Percentiles rank a stretch among this genome's conserved stretches.
Conservation (phyloP, 1,284 basidiomycete genomes). For the Mycosarcoma maydis region DNA sequence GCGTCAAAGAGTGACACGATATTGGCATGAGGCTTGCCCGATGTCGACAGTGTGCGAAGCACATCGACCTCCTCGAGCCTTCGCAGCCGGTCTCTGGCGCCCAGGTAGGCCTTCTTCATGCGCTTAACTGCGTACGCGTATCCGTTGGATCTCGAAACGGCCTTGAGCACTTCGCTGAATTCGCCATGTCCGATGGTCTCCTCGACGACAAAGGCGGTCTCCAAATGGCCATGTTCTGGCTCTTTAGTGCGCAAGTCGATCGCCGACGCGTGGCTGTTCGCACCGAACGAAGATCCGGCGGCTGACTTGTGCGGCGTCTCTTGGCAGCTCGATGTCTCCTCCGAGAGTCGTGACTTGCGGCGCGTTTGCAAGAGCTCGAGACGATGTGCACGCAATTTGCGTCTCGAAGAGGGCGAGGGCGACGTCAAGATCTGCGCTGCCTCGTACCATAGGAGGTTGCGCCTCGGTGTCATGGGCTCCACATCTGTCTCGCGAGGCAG, state of each 20-base stretch:
- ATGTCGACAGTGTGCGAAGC: constrained; percentile 77
- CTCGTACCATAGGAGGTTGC: constrained; percentile 65
- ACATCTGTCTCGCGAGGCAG: constrained; percentile 11
- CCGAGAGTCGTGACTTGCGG: constrained; percentile 37
- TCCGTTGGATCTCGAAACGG: constrained; percentile 75
- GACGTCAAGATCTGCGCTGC: constrained; percentile 59
- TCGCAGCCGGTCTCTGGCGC: constrained; percentile 83
- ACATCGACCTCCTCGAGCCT: constrained; percentile 95
- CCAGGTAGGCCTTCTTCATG: constrained; percentile 86
- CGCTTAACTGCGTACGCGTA: constrained; percentile 89
- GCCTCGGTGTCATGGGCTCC: constrained; percentile 63
- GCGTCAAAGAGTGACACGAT: constrained; percentile 91
- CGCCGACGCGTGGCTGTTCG: constrained; percentile 4
- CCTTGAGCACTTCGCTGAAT: constrained; percentile 93
- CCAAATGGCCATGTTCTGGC: constrained; percentile 41
- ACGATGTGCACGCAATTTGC: constrained; percentile 41
- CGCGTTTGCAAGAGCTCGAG: constrained; percentile 41
- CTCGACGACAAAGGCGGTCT: constrained; percentile 76
- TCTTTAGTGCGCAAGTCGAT: constrained; percentile 13
- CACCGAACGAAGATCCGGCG: constrained; percentile 1
- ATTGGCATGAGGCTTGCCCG: constrained; percentile 44
- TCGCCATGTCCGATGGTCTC: constrained; percentile 89
- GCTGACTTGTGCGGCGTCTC: constrained; percentile 36
- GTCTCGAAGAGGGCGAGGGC: constrained; percentile 49
- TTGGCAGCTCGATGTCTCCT: constrained; percentile 35